Percentiles rank a stretch among this genome's conserved stretches.
Conservation (phyloP, 495 filamentous ascomycete species). For the Thozetella sp. region DNA sequence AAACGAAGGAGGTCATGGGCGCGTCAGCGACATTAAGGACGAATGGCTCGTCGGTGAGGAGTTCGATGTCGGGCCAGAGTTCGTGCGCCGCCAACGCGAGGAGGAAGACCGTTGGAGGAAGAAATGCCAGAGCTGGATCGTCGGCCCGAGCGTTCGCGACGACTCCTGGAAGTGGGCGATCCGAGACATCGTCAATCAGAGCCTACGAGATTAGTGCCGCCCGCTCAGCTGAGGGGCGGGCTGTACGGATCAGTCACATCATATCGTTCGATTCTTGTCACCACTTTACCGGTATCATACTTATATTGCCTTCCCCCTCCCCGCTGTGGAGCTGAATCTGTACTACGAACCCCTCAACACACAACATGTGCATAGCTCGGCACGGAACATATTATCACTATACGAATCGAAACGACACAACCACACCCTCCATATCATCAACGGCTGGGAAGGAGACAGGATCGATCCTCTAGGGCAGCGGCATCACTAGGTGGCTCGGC, state of each 20-base stretch:
- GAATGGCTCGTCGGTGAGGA: conserved; percentile 91
- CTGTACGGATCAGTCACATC: not conserved
- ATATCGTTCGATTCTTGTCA: not conserved
- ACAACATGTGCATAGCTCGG: not conserved
- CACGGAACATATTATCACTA: not conserved
- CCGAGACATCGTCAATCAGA: conserved; percentile 42
- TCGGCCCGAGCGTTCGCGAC: conserved; percentile 31
- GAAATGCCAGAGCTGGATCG: conserved; percentile 80
- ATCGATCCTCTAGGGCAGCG: not conserved
- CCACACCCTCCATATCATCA: not conserved
- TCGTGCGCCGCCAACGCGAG: conserved; percentile 82
- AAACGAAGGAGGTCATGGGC: conserved; percentile 30
- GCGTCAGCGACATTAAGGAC: conserved; percentile 61
- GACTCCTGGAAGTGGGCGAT: conserved; percentile 51
- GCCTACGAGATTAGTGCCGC: conserved; percentile 10
- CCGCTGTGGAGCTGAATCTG: not conserved
- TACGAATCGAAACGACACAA: not conserved
- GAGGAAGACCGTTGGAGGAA: conserved; percentile 91
- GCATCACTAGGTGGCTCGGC: not conserved
- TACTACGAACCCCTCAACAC: not conserved
- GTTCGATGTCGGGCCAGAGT: conserved; percentile 96
- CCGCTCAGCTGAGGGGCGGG: not conserved
- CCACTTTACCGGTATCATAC: not conserved
- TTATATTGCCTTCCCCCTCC: not conserved
- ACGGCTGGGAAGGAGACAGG: not conserved